Percentiles rank a stretch among this genome's conserved stretches.
phyloP scores from a whole-genome alignment of 2,329 filamentous ascomycete species.

The Triangularia setosa region DNA sequence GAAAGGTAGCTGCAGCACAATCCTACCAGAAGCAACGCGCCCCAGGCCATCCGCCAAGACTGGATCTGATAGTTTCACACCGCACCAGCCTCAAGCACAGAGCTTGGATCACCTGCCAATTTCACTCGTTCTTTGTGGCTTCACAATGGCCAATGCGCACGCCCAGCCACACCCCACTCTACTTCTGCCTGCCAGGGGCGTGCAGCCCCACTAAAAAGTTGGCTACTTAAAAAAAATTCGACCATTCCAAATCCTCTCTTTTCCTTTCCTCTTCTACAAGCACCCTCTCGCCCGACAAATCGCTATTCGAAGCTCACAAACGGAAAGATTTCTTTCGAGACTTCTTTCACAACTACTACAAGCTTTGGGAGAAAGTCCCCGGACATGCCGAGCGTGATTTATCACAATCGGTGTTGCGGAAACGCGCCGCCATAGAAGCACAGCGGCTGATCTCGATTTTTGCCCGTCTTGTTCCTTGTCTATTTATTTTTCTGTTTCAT shows the following conservation, averaged over 20 bases:
- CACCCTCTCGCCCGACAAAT: constrained; percentile 97
- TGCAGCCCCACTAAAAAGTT: constrained; percentile 22
- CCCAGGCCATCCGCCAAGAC: neutral
- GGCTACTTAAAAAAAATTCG: constrained; percentile 6
- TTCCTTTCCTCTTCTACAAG: constrained; percentile 41
- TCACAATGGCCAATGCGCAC: neutral
- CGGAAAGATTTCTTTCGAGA: constrained; percentile 59
- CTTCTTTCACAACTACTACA: constrained; percentile 32
- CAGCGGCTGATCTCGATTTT: constrained; percentile 73
- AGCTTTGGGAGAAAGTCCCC: constrained; percentile 99
- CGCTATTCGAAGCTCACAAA: constrained; percentile 98
- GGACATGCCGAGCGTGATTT: constrained; percentile 59
- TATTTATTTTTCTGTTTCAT: constrained; percentile 29
- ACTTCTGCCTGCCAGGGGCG: neutral
- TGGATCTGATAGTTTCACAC: neutral
- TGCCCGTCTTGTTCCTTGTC: constrained; percentile 47
- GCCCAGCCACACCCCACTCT: neutral
- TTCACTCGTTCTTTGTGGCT: neutral
- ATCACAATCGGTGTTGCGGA: constrained; percentile 61
- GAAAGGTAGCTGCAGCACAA: neutral
- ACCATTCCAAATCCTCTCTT: constrained; percentile 1
- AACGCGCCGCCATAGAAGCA: constrained; percentile 99
- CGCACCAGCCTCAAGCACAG: neutral
- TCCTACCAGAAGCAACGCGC: neutral
- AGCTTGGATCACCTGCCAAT: constrained; percentile 5